Evolutionary conservation across 257 asterid species (phyloP).

Genomic region (Plantago elongata): DNA sequence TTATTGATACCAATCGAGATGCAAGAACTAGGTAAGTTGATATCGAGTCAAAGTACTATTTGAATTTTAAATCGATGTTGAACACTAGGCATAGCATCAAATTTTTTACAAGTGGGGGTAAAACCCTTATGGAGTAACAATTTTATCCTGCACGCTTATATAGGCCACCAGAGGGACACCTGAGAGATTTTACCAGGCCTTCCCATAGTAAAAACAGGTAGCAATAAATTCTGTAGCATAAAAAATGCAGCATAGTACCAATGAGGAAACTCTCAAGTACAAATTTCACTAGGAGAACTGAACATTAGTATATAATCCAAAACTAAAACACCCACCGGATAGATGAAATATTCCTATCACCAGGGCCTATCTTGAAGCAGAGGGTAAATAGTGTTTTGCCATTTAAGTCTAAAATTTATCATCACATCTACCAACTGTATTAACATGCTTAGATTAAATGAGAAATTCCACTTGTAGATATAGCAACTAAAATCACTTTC

Average conservation of each 20-base stretch:
- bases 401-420: constrained; percentile 32
- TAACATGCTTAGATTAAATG: constrained; percentile 14
- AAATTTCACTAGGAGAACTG: neutral
- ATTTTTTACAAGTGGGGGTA: no score
- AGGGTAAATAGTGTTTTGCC: constrained; percentile 25
- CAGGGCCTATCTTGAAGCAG: constrained; percentile 2
- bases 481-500: constrained; percentile 17
- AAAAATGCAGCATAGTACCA: neutral
- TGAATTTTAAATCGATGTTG: no score
- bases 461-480: constrained; percentile 15
- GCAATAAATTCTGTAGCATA: neutral
- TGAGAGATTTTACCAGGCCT: no score
- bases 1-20: no score
- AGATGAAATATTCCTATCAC: constrained; percentile 15
- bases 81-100: no score
- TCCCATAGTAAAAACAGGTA: neutral
- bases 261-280: neutral
- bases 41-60: no score
- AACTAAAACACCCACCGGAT: neutral
- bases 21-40: no score
- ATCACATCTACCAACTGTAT: constrained; percentile 28
- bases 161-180: no score
- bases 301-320: no score
- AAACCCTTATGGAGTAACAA: no score
- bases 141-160: no score